A percentile compares a stretch with the other conserved stretches of the same genome.
phyloP scores from a whole-genome alignment of 768 basidiomycete species.

The Termitomyces sp. region DNA sequence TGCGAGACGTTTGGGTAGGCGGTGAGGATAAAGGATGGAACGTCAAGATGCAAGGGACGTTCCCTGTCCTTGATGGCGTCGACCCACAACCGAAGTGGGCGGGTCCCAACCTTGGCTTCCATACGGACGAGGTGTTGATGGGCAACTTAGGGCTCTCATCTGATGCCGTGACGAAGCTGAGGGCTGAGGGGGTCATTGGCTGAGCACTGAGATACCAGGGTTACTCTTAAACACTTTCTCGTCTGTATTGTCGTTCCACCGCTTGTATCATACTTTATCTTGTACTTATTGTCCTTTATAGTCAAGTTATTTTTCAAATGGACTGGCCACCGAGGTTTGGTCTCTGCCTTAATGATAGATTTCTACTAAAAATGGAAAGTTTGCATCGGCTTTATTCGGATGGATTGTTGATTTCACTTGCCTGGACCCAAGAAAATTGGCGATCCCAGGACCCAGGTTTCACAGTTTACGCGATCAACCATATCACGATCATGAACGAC shows the following conservation, averaged over 20 bases:
- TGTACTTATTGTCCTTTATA: not conserved
- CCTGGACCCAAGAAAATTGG: too few relatives aligned
- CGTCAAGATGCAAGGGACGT: constrained; percentile 67
- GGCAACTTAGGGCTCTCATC: constrained; percentile 39
- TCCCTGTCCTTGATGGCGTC: constrained; percentile 61
- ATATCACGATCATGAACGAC: too few relatives aligned
- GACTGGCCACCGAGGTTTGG: not conserved
- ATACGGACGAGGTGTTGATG: constrained; percentile 50
- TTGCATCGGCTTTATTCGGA: not conserved
- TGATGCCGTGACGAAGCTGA: constrained; percentile 37
- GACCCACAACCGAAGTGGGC: constrained; percentile 63
- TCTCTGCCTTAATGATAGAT: too few relatives aligned
- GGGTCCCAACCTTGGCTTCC: constrained; percentile 64
- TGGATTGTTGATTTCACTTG: too few relatives aligned
- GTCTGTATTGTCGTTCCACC: not conserved
- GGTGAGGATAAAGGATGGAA: constrained; percentile 46
- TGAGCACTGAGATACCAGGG: constrained; percentile 20
- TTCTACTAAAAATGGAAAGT: not conserved
- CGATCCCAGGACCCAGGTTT: too few relatives aligned
- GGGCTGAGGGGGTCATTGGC: constrained; percentile 42
- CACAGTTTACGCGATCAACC: too few relatives aligned
- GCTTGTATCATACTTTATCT: not conserved
- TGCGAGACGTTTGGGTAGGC: constrained; percentile 60
- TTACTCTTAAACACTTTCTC: not conserved
- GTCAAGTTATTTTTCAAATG: not conserved